phyloP scores from a whole-genome alignment of 2,329 filamentous ascomycete genomes.

The Moelleriella libera region DNA sequence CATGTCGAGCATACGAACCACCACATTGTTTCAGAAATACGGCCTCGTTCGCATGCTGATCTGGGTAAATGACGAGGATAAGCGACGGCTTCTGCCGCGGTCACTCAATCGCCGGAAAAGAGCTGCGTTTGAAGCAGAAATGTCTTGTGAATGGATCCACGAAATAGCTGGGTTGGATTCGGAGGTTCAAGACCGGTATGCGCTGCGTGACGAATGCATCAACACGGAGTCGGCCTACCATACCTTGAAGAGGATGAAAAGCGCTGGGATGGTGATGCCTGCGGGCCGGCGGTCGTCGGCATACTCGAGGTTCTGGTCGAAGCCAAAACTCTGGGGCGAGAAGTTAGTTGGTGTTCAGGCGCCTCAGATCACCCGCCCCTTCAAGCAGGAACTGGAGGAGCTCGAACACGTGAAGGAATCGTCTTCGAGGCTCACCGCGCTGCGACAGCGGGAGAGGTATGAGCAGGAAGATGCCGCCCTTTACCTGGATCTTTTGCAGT shows the following conservation, averaged over 20 bases:
- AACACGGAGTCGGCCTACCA: slow-evolving; percentile 28
- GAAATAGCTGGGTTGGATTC: slow-evolving; percentile 37
- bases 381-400: slow-evolving; percentile 25
- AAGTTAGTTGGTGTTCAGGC: slow-evolving; percentile 15
- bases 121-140: slow-evolving; percentile 42
- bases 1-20: slow-evolving; percentile 40
- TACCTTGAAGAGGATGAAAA: slow-evolving; percentile 31
- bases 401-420: slow-evolving; percentile 15
- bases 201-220: slow-evolving; percentile 31
- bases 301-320: slow-evolving; percentile 10
- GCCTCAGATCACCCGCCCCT: slow-evolving; percentile 22
- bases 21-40: slow-evolving; percentile 55
- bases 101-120: slow-evolving; percentile 40
- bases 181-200: slow-evolving; percentile 11
- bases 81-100: slow-evolving; percentile 44
- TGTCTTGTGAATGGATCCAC: slow-evolving; percentile 42
- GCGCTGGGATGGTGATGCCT: slow-evolving; percentile 27
- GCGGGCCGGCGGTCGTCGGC: slow-evolving; percentile 23
- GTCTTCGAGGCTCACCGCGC: slow-evolving; percentile 10
- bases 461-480: slow-evolving; percentile 7
- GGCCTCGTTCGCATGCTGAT: slow-evolving; percentile 69
- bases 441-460: slow-evolving; percentile 14
- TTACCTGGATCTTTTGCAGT: slow-evolving; percentile 18
- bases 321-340: slow-evolving; percentile 9
- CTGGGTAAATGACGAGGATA: slow-evolving; percentile 52